Evolutionary conservation across 768 basidiomycete species (phyloP).

Genomic region (Dioszegia hungarica): DNA sequence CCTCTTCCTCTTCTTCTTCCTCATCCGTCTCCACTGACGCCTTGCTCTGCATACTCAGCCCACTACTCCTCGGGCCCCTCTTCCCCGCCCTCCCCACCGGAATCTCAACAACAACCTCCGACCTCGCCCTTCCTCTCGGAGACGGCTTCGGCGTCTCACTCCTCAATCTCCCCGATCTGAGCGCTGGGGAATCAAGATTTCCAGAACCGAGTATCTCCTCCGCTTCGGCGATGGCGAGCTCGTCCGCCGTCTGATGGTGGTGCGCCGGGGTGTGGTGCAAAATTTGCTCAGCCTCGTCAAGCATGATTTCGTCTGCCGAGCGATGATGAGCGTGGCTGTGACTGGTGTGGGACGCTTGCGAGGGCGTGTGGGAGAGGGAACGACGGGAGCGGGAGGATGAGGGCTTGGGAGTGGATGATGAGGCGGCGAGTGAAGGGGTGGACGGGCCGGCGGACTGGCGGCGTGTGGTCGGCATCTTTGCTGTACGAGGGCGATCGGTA

Average conservation of each 20-base stretch:
- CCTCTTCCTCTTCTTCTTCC: not conserved
- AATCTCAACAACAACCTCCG: not conserved
- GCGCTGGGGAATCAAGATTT: not conserved
- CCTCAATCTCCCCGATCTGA: not conserved
- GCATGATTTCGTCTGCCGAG: constrained; percentile 28
- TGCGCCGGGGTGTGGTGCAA: not conserved
- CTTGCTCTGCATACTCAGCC: too few species aligned
- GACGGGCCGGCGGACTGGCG: constrained; percentile 13
- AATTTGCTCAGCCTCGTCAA: constrained; percentile 23
- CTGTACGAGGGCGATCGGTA: not conserved
- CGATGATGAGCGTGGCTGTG: constrained; percentile 15
- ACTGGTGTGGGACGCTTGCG: not conserved
- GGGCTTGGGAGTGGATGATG: constrained; percentile 4
- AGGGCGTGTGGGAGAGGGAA: constrained; percentile 4
- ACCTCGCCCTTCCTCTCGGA: not conserved
- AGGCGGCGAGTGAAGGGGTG: constrained; percentile 5
- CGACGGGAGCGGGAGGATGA: constrained; percentile 7
- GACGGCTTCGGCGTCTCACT: not conserved
- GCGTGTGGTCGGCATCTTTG: constrained; percentile 21
- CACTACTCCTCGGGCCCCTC: not conserved
- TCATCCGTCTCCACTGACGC: not conserved
- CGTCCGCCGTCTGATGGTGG: not conserved
- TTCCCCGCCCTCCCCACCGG: not conserved
- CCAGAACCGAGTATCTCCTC: not conserved
- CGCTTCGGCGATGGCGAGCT: not conserved